Evolutionary conservation across 129 eudicot species (phyloP).

Genomic region (Helichrysum umbraculigerum): DNA sequence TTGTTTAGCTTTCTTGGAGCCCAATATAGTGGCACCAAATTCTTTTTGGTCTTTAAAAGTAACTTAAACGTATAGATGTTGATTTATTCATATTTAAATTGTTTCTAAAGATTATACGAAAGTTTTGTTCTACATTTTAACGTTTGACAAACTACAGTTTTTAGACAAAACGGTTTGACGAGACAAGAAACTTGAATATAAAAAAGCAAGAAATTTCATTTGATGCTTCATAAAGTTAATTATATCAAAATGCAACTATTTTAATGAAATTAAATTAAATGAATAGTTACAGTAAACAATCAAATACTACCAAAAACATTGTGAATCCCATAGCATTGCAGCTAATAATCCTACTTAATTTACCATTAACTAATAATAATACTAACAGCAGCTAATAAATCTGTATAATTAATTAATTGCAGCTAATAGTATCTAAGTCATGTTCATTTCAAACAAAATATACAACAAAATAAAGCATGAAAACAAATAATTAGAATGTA

Average conservation of each 20-base stretch:
- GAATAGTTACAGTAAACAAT: not conserved
- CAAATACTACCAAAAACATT: conserved; percentile 39
- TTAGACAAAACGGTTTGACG: conserved; percentile 26
- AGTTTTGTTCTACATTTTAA: not conserved
- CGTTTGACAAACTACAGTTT: conserved; percentile 7
- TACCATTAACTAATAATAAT: not conserved
- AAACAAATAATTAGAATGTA: conserved; percentile 43
- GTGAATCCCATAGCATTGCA: conserved; percentile 30
- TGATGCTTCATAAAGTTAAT: conserved; percentile 2
- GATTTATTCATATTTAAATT: too few species aligned
- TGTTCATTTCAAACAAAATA: conserved; percentile 19
- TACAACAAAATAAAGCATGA: conserved; percentile 37
- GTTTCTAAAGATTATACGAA: not conserved
- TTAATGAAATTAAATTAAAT: not conserved
- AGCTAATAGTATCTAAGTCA: conserved; percentile 15
- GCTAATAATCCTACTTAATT: conserved; percentile 12
- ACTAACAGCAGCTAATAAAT: too few species aligned
- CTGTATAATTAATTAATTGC: conserved; percentile 11
- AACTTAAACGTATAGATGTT: too few species aligned
- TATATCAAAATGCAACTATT: conserved; percentile 12
- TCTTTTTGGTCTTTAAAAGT: too few species aligned
- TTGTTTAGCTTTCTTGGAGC: too few species aligned
- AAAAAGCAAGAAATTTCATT: not conserved
- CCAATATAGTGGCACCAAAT: too few species aligned
- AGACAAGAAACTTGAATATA: conserved; percentile 17